phyloP scores from a whole-genome alignment of 768 basidiomycete genomes.

The Fistulinella prunicolor region DNA sequence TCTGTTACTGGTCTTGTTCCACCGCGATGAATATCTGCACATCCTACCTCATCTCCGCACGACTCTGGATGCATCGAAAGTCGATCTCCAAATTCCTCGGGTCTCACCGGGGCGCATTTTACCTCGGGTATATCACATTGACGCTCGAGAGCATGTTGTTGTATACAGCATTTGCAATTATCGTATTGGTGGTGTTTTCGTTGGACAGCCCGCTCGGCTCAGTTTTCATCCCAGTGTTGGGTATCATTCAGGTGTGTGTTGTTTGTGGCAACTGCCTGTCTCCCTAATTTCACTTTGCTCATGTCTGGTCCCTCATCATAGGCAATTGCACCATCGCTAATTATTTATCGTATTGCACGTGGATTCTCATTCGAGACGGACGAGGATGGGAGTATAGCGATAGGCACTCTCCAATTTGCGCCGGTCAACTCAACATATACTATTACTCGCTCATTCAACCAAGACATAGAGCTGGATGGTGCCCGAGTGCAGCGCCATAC shows the following conservation, averaged over 20 bases:
- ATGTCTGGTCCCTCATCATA: background rate
- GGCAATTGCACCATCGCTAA: background rate
- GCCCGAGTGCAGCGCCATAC: too few relatives aligned
- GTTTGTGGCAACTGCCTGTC: background rate
- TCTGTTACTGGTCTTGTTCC: slow-evolving; percentile 13
- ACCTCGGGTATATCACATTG: slow-evolving; percentile 24
- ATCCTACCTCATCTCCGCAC: slow-evolving; percentile 12
- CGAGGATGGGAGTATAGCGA: background rate
- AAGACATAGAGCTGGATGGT: too few relatives aligned
- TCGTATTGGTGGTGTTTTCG: slow-evolving; percentile 12
- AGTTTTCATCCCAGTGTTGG: slow-evolving; percentile 22
- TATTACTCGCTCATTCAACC: too few relatives aligned
- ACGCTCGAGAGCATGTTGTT: slow-evolving; percentile 24
- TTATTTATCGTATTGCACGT: background rate
- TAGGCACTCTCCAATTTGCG: background rate
- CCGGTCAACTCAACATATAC: too few relatives aligned
- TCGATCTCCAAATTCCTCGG: slow-evolving; percentile 8
- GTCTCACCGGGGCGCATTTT: slow-evolving; percentile 14
- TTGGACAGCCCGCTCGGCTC: slow-evolving; percentile 21
- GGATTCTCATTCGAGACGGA: background rate
- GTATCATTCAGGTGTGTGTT: slow-evolving; percentile 21
- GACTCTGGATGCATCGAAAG: slow-evolving; percentile 19
- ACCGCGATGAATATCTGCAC: slow-evolving; percentile 14
- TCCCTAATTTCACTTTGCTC: too few relatives aligned
- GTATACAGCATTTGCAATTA: slow-evolving; percentile 12